These are phyloP conservation scores for Trichoderma gamsii DNA, from an alignment of 495 filamentous ascomycete species.

Conservation along the genomic window DNA sequence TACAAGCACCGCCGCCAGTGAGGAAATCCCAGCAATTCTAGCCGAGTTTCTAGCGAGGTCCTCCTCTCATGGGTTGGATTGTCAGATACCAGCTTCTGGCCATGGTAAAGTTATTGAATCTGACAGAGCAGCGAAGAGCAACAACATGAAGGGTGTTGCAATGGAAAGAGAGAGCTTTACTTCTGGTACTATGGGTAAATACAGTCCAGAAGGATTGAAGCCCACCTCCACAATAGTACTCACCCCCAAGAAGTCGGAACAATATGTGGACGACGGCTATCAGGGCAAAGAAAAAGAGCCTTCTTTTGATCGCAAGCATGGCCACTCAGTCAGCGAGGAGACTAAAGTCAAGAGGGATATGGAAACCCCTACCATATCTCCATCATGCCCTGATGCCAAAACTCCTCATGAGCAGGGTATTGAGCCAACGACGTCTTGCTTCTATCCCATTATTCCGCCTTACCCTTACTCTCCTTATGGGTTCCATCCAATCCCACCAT, in stretches of 20 bases:
- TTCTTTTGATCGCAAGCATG: not conserved
- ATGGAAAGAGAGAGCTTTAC: not conserved
- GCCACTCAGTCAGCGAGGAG: not conserved
- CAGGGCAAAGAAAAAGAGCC: not conserved
- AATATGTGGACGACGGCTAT: too few species aligned
- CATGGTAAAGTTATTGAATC: not conserved
- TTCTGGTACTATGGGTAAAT: not conserved
- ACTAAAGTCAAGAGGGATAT: not conserved
- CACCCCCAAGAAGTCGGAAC: not conserved
- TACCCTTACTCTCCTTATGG: slow-evolving; percentile 1
- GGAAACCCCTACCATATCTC: not conserved
- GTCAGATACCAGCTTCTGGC: not conserved
- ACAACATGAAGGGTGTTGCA: not conserved
- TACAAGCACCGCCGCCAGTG: not conserved
- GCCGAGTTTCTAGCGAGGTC: not conserved
- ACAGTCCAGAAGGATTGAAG: not conserved
- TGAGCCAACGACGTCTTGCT: not conserved
- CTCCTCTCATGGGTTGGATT: not conserved
- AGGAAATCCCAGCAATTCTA: not conserved
- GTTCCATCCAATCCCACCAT: not conserved
- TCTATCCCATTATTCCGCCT: not conserved
- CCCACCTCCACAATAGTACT: not conserved
- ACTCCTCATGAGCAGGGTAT: not conserved
- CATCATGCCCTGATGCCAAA: not conserved
- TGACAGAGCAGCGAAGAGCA: not conserved